These are phyloP conservation scores for Saussurea involucrata DNA, from an alignment of 129 eudicot species.

Conservation along the genomic window DNA sequence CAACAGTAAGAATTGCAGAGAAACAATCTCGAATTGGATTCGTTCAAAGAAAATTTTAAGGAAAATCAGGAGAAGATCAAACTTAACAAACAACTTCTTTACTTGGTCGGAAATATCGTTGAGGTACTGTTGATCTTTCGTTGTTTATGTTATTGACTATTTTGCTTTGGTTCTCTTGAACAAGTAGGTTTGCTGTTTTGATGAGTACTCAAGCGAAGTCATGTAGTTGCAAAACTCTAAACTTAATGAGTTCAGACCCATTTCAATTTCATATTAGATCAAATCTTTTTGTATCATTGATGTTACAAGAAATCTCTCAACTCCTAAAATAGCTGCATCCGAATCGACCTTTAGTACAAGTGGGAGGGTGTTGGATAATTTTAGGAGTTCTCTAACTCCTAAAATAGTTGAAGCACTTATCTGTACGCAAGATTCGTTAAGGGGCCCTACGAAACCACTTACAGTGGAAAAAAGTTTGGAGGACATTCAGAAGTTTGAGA, in stretches of 20 bases:
- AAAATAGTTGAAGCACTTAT: no score
- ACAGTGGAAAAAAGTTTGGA: no score
- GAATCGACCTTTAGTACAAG: no score
- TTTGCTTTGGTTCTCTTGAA: neutral
- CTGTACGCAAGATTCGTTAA: no score
- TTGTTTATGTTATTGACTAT: neutral
- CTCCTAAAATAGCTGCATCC: neutral
- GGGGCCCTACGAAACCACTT: no score
- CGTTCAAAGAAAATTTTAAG: constrained; percentile 73
- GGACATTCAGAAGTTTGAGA: no score
- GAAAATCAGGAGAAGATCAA: constrained; percentile 97
- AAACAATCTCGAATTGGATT: constrained; percentile 71
- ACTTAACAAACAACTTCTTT: constrained; percentile 93
- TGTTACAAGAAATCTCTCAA: neutral
- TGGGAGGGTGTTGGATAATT: no score
- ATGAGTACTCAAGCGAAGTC: neutral
- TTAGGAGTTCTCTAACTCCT: no score
- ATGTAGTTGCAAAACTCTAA: constrained; percentile 18
- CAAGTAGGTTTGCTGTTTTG: neutral
- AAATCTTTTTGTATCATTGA: neutral
- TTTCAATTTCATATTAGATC: neutral
- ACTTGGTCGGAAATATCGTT: constrained; percentile 91
- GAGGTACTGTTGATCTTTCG: constrained; percentile 49
- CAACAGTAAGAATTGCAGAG: constrained; percentile 81
- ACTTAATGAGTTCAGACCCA: neutral